Evolutionary conservation across 257 asterid genomes (phyloP), one percentile per base, ranked within the genome.

Genomic region (Gentiana dahurica): DNA sequence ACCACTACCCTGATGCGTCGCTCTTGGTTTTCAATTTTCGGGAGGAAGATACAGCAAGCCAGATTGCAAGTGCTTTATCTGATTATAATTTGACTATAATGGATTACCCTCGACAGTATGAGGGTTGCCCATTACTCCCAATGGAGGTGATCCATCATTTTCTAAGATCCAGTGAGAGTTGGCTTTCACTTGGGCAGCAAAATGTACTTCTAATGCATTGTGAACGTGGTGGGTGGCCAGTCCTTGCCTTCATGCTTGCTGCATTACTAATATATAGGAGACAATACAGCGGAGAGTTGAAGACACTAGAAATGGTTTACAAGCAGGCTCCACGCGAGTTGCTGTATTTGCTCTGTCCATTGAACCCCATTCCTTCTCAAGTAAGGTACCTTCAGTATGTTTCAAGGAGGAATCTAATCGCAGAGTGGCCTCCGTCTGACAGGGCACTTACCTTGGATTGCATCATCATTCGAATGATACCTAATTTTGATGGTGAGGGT

Each of bases 91-190:
- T 86, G 78, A 89, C 97, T 45, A 76, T 89, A 73, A 86, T 86
- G 90, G 95, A 89, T 79, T 89, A 89, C 63, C 97, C 95, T 65
- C 75, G 95, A 59, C 95, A 89, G 49, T 86, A 86, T 62, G 95
- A 83, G 72, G 89, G 97, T 47, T 84, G 94, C 67, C 97, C 95
- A 2, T 64, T 89, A 71, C 97, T 89, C 62, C 78, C 95, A 32
- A 83, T 86, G 97, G 97, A 89, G 80, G 91, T 84, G 70, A 77
- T 89, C 49, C 95, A 89, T 80, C 97, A 89, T 68, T 89, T 89
- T 64, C 65, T 89, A 49, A 80, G 93, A 70, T 89, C 95, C 24
- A 71, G 95, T 68, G 97, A 89, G 76, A 89, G 97, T 73, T 89
- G 97, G 97, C 86, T 89, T 59, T 78, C 94, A 32, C 94, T 89